Percentiles rank a stretch among this genome's conserved stretches.
These are phyloP conservation scores for Herpotrichia juniperi DNA, from an alignment of 2,329 filamentous ascomycete genomes.

Conservation along the genomic window DNA sequence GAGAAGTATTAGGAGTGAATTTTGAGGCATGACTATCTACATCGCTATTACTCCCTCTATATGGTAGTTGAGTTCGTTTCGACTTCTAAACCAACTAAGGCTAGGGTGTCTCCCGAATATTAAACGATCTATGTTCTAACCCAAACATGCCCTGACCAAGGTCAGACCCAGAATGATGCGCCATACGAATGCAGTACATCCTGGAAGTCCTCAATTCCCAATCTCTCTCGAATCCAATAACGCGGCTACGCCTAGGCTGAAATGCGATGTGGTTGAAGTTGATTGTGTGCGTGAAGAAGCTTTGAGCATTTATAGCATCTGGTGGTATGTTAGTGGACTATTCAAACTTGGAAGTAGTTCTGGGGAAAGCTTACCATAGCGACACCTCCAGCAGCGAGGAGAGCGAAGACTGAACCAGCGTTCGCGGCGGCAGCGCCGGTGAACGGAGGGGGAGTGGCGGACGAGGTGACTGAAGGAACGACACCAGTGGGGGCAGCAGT, in stretches of 20 bases:
- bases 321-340: neutral
- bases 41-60: neutral
- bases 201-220: neutral
- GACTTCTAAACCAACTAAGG: neutral
- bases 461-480: slow-evolving; percentile 27
- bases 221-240: slow-evolving; percentile 4
- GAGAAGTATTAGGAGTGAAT: neutral
- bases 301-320: neutral
- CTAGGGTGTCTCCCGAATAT: neutral
- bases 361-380: slow-evolving; percentile 29
- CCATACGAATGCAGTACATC: neutral
- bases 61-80: neutral
- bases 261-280: neutral
- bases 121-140: slow-evolving; percentile 1
- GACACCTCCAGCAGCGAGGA: slow-evolving; percentile 38
- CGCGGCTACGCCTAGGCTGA: neutral
- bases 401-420: slow-evolving; percentile 33
- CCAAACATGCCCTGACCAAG: neutral
- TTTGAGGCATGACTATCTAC: neutral
- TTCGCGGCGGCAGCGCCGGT: slow-evolving; percentile 30
- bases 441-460: slow-evolving; percentile 26
- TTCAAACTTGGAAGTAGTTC: neutral
- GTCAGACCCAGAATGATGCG: neutral
- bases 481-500: slow-evolving; percentile 14
- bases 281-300: neutral